Evolutionary conservation across 768 basidiomycete species (phyloP).

Genomic region (Mycena haematopus): DNA sequence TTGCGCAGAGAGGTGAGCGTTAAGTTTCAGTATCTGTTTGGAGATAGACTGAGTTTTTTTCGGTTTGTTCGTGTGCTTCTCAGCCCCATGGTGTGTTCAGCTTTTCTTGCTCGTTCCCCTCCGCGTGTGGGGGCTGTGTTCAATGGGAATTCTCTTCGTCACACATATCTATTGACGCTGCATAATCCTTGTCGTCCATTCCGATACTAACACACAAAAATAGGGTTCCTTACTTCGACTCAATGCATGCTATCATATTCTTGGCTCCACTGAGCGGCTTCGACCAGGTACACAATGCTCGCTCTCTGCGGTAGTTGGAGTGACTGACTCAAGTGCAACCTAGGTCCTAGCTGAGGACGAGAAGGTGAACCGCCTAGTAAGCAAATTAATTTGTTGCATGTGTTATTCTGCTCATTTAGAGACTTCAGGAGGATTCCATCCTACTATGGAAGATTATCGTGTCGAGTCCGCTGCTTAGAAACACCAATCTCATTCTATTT

Average conservation of each 20-base stretch:
- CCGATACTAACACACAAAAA: background rate
- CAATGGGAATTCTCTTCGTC: background rate
- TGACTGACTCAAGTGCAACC: background rate
- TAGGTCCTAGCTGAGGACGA: constrained; percentile 39
- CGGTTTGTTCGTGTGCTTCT: background rate
- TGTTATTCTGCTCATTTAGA: background rate
- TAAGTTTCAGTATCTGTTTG: background rate
- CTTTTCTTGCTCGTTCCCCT: background rate
- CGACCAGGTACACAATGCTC: constrained; percentile 41
- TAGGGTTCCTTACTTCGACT: constrained; percentile 45
- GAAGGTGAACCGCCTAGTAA: constrained; percentile 23
- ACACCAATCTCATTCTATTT: constrained; percentile 52
- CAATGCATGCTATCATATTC: constrained; percentile 50
- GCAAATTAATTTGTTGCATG: background rate
- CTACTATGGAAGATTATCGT: constrained; percentile 55
- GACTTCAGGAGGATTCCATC: constrained; percentile 46
- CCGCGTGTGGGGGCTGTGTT: background rate
- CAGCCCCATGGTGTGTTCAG: constrained; percentile 45
- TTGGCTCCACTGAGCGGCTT: constrained; percentile 58
- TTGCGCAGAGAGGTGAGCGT: constrained; percentile 40
- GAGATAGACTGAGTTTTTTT: background rate
- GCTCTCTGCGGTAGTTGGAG: background rate
- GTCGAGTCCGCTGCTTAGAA: constrained; percentile 51
- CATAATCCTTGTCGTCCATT: too few relatives aligned
- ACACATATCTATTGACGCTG: too few relatives aligned